Evolutionary conservation across 495 filamentous ascomycete genomes (phyloP), one percentile per base, ranked within the genome.

Genomic region (Trichoderma parareesei): DNA sequence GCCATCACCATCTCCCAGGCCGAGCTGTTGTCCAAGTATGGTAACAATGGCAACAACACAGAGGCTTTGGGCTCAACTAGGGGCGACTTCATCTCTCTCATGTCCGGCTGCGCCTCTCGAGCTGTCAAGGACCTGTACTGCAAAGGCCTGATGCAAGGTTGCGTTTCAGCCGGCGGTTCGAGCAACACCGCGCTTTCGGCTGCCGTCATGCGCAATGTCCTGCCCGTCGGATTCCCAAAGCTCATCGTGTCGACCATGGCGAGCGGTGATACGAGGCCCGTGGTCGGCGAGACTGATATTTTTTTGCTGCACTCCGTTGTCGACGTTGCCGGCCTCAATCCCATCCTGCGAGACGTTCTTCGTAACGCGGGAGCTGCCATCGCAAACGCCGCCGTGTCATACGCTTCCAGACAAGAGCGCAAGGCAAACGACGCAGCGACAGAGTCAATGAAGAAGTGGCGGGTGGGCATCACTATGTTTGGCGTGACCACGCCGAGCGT

Each of bases 381-480:
- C 38, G 75, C 68, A 0, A 87, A 81, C 2, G 86, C 87, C 79
- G 83, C 81, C 0, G 65, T 61, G 13, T 70, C 79, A 0, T 85
- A 83, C 63, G 69, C 75, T 4, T 13, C 20, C 14, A 65, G 64
- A 18, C 38, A 37, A 14, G 27, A 37, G 0, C 35, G 16, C 11
- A 57, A 57, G 9, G 37, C 11, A 7, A 37, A 44, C 16, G 35
- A 53, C 9, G 41, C 10, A 11, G 40, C 60, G 18, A 13, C 7
- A 10, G 38, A 65, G 38, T 37, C 18, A 8, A 62, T 62, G 0
- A 82, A 80, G 67, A 79, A 72, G 53, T 57, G 53, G 27, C 68
- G 78, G 0, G 75, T 90, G 11, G 87, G 81, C 0, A 81, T 90
- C 48, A 87, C 86, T 40, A 90, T 90, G 88, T 91, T 90, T 68